A percentile compares a stretch with the other conserved stretches of the same genome.
phyloP scores from a whole-genome alignment of 2,329 filamentous ascomycete species.

The Ophiocordyceps australis region DNA sequence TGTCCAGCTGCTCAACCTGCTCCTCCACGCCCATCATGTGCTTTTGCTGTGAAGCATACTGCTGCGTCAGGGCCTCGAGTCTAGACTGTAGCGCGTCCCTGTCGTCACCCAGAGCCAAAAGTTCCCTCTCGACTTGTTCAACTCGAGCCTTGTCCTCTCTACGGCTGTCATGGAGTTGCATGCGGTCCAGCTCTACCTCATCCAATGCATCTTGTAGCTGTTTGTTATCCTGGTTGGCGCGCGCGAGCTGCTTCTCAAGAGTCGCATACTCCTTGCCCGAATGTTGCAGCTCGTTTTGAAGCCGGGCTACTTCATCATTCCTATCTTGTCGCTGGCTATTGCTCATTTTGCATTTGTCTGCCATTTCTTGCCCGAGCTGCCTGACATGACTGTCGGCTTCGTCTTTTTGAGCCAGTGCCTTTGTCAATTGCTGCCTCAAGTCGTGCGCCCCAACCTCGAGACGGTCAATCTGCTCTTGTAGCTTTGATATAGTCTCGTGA shows the following conservation, averaged over 20 bases:
- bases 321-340: conserved; percentile 59
- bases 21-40: conserved; percentile 36
- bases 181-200: conserved; percentile 15
- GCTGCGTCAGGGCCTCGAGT: conserved; percentile 46
- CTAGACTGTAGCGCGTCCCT: conserved; percentile 52
- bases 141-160: conserved; percentile 28
- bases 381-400: conserved; percentile 40
- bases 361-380: conserved; percentile 58
- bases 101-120: conserved; percentile 41
- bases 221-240: conserved; percentile 26
- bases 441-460: conserved; percentile 36
- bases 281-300: conserved; percentile 47
- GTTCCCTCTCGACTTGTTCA: conserved; percentile 37
- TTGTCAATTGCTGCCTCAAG: conserved; percentile 32
- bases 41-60: conserved; percentile 47
- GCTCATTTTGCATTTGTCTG: conserved; percentile 60
- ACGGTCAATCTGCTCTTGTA: conserved; percentile 34
- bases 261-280: conserved; percentile 26
- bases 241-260: conserved; percentile 31
- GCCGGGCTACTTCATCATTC: conserved; percentile 47
- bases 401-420: conserved; percentile 33
- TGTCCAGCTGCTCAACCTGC: conserved; percentile 26
- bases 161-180: conserved; percentile 10
- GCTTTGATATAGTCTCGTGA: conserved; percentile 37
- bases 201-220: conserved; percentile 24